Evolutionary conservation across 495 filamentous ascomycete genomes (phyloP), one percentile per base, ranked within the genome.

Genomic region (Articulospora tetracladia): DNA sequence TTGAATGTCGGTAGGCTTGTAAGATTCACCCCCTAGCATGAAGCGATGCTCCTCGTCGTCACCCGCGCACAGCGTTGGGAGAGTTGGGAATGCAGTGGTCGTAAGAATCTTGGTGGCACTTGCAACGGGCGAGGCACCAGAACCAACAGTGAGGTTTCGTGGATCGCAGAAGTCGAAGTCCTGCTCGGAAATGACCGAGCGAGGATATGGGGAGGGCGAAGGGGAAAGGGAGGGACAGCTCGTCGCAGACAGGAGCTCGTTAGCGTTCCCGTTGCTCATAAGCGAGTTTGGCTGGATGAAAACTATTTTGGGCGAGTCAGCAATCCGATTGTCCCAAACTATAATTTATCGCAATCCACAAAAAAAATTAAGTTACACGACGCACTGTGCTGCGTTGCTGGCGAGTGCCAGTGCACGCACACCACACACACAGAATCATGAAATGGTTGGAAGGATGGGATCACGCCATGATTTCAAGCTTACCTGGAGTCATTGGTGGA

Each of bases 401-500:
- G 39, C 39, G n/a, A 44, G 17, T 44, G 39, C 15, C 39, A 7
- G 10, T 44, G 39, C 39, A 44, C n/a, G 17, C 39, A 44, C n/a
- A 19, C 3, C 39, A 44, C 10, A 44, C 17, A 15, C 7, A 6
- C 7, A 7, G 30, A 44, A 44, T 17, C 3, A n/a, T 3, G 17
- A 17, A n/a, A 44, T 8, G 15, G n/a, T 44, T 3, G 39, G 39
- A 44, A 8, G 10, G 3, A 34, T 20, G n/a, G n/a, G n/a, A 22
- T 28, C n/a, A 53, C n/a, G 41, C 13, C 49, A 47, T 30, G 25
- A 41, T 34, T 1, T 11, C 25, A 50, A 34, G 87, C 91, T 74
- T 88, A 97, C 93, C 89, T 84, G 94, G 94, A 69, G 92, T 94
- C 79, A 98, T 81, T 10, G 91, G 91, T 59, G 94, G 92, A 23